Conservation (phyloP, 441 rosid genomes). For the Erodium texanum region DNA sequence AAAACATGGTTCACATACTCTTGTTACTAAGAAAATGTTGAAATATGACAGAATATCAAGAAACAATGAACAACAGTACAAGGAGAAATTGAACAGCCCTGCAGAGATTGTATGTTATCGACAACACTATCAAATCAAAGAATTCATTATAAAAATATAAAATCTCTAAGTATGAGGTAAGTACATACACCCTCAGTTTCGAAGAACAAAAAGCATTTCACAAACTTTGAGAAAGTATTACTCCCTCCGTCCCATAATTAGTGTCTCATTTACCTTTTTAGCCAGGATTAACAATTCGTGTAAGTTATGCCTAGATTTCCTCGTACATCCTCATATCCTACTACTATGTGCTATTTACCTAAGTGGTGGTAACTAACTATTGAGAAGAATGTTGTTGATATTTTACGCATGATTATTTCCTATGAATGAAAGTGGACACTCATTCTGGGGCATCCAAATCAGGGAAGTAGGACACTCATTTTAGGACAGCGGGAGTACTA, state of each 20-base stretch:
- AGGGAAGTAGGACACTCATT: not conserved
- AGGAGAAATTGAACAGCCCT: not conserved
- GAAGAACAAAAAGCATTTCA: not conserved
- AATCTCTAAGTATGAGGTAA: not conserved
- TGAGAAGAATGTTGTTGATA: not conserved
- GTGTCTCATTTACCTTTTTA: not conserved
- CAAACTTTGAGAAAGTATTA: not conserved
- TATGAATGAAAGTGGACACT: not conserved
- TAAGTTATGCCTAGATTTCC: not conserved
- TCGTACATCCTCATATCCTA: not conserved
- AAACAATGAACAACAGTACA: not conserved
- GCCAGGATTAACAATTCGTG: not conserved
- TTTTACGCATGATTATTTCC: not conserved
- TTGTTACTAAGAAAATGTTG: not conserved
- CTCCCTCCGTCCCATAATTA: not conserved
- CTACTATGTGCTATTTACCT: not conserved
- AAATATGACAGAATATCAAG: constrained; percentile 5
- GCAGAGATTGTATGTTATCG: not conserved
- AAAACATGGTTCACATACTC: not conserved
- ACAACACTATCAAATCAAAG: not conserved
- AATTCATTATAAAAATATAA: not conserved
- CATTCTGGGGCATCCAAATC: not conserved
- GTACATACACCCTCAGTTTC: not conserved
- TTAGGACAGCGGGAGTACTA: not conserved
- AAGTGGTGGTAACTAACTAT: not conserved